phyloP scores from a whole-genome alignment of 1,284 basidiomycete genomes.

The Phellopilus nigrolimitatus region DNA sequence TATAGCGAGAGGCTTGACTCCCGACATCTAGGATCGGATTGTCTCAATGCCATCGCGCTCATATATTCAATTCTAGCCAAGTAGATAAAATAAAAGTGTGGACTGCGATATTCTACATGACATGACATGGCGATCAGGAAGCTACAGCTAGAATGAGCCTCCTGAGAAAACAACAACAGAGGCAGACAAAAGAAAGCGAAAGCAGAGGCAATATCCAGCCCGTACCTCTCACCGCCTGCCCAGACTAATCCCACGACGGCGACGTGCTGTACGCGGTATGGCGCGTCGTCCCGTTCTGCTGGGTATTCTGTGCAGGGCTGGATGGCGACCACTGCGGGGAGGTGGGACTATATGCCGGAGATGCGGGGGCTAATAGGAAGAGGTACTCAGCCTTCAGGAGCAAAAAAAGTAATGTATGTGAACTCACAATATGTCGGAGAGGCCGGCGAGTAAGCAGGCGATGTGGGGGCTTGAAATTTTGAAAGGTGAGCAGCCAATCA shows the following conservation, averaged over 20 bases:
- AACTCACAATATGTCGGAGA: constrained; percentile 73
- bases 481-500: constrained; percentile 23
- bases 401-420: constrained; percentile 11
- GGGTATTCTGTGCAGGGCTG: constrained; percentile 51
- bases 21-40: no score
- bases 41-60: no score
- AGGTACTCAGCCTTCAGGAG: constrained; percentile 21
- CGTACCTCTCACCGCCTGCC: background rate
- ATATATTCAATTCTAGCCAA: constrained; percentile 8
- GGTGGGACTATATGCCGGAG: constrained; percentile 78
- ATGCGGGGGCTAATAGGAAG: constrained; percentile 59
- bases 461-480: constrained; percentile 61
- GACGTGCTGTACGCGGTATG: constrained; percentile 45
- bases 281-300: constrained; percentile 41
- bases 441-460: constrained; percentile 78
- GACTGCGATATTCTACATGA: constrained; percentile 16
- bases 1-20: no score
- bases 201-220: background rate
- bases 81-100: background rate
- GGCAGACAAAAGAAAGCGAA: background rate
- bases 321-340: constrained; percentile 79
- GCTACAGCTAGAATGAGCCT: background rate
- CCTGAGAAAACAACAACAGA: background rate
- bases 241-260: constrained; percentile 51
- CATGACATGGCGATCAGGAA: constrained; percentile 4